Base-by-base conservation (phyloP, 2,329 filamentous ascomycete species). In the Fusarium nematophilum region DNA sequence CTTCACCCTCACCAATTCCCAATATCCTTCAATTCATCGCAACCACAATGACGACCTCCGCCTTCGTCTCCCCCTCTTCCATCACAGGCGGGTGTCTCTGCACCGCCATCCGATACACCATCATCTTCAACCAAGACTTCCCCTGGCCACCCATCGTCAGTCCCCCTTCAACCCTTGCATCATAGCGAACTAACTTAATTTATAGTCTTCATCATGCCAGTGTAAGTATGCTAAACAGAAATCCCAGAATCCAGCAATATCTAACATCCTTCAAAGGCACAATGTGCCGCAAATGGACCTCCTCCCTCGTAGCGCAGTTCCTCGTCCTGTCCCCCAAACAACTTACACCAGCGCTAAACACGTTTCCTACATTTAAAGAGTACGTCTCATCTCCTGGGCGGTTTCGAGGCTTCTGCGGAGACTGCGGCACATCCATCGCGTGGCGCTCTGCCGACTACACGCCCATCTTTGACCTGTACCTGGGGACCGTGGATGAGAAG, bases 201-300 rank as follows among this genome's bases (percentile, higher is more conserved):
- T 18, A 11, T 15, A 60, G 57, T 59, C 57, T 8, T 60, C 57
- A 7, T 39, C 55, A 5, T 60, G 57, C 30, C 57, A 60, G 9
- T 60, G 55, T 59, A 38, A 9, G 44, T 14, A 27, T 4, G 15
- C 18, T 2, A n/a, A n/a, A n/a, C n/a, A n/a, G n/a, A n/a, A 10
- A 6, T 9, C 9, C 5, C 3, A 36, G 6, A 18, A 7, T n/a
- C 13, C 5, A n/a, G n/a, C 2, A 9, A 39, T 25, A 11, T 26
- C 27, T 53, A 17, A 42, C 14, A n/a, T n/a, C 14, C 9, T 13
- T 14, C n/a, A n/a, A 25, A 60, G 57, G 57, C 9, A 59, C 57
- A 11, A 60, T 59, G 55, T 60, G 57, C 13, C 50, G 57, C 30
- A 60, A 60, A 9, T 60, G 57, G 57, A 59, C 57, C 10, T 59